phyloP scores from a whole-genome alignment of 2,329 filamentous ascomycete genomes.

The Alternaria longipes region DNA sequence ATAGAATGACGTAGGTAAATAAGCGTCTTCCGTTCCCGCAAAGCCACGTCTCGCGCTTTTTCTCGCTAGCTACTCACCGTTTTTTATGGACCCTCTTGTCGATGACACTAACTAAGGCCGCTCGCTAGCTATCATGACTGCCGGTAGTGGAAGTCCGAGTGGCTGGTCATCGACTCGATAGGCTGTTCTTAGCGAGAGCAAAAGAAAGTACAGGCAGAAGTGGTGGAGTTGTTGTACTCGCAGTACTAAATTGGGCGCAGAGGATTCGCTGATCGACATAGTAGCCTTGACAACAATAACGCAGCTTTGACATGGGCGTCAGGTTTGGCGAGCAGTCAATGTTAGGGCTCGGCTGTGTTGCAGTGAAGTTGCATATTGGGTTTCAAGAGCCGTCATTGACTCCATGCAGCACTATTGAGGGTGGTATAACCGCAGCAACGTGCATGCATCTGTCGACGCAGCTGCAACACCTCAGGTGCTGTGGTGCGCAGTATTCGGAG shows the following conservation, averaged over 20 bases:
- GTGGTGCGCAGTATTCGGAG: neutral
- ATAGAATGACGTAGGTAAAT: neutral
- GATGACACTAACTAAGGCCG: conserved; percentile 1
- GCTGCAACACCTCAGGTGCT: neutral
- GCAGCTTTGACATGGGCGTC: neutral
- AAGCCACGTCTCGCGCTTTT: conserved; percentile 1
- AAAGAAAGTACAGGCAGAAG: neutral
- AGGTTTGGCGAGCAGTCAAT: conserved; percentile 1
- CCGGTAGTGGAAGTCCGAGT: neutral
- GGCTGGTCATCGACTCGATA: neutral
- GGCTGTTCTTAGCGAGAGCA: neutral
- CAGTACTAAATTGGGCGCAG: neutral
- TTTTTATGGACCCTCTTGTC: conserved; percentile 4
- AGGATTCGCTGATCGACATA: neutral
- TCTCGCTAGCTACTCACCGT: neutral
- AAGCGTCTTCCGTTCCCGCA: conserved; percentile 1
- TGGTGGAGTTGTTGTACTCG: neutral
- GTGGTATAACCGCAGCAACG: neutral
- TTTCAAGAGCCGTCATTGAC: neutral
- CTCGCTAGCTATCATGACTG: neutral
- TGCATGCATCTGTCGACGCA: conserved; percentile 1
- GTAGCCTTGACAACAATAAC: neutral
- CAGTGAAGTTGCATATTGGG: neutral
- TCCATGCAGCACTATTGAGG: neutral
- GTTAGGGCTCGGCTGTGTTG: neutral